Evolutionary conservation across 140 eudicot species (phyloP), one percentile per base, ranked within the genome.

Genomic region (Stevia rebaudiana): DNA sequence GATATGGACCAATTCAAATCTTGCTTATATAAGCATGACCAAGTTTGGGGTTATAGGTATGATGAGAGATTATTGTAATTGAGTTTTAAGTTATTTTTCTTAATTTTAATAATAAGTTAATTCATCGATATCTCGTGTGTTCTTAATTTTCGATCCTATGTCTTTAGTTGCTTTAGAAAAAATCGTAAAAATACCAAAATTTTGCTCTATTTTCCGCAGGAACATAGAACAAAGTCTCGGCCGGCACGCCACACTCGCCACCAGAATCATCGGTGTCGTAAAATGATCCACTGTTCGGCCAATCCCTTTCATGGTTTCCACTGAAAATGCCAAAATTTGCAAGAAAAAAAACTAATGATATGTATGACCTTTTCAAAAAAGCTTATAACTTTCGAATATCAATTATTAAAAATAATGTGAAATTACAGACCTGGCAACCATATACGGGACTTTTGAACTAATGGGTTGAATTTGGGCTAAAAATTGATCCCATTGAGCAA

Each of bases 281-380:
- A 49, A 82, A 82, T 1, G 87, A 78, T 41, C 87, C 87, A 1
- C 75, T 70, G 8, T 77, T 77, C 10, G 78, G 88, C 82, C 82
- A 79, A 67, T 82, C 88, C 1, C 88, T 72, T 47, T 82, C 84
- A 48, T 82, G 88, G 51, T 82, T 82, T n/a, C 88, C 88, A 54
- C 88, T 82, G 69, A 24, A 64, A 73, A 67, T 42, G 17, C 40
- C 56, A 37, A 57, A 21, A 47, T 18, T 3, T 4, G 36, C 41
- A 51, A 47, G 11, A 22, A 24, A 23, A 47, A 23, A 22, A 24
- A 23, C 59, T 3, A 52, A 23, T 9, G 9, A 23, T 52, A 17
- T 22, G 23, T 24, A 52, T 24, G 9, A 52, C 8, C 59, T 12
- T 52, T 36, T 11, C 3, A 59, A 3, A 30, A 47, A 1, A 25